A percentile compares a stretch with the other conserved stretches of the same genome.
These are phyloP conservation scores for Arctium lappa DNA, from an alignment of 129 eudicot genomes.

Conservation along the genomic window DNA sequence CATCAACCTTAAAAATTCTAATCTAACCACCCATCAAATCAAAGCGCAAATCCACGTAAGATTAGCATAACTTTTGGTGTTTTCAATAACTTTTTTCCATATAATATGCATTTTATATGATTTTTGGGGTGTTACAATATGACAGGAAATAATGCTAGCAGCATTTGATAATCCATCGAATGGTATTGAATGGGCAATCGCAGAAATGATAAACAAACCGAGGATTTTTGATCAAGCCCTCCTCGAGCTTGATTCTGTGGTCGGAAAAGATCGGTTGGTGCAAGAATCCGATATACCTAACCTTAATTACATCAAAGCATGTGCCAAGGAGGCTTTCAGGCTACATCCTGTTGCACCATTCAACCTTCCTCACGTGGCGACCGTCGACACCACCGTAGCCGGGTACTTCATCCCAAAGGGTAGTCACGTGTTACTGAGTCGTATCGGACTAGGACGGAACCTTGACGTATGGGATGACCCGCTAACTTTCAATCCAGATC, in stretches of 20 bases:
- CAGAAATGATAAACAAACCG: constrained; percentile 30
- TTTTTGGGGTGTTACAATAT: neutral
- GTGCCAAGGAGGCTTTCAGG: constrained; percentile 17
- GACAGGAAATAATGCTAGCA: constrained; percentile 23
- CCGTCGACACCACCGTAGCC: neutral
- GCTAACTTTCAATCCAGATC: constrained; percentile 14
- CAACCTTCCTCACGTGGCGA: constrained; percentile 23
- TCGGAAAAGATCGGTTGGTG: constrained; percentile 21
- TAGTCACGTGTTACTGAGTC: constrained; percentile 25
- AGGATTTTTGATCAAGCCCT: neutral
- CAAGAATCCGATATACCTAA: constrained; percentile 21
- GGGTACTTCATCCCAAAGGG: constrained; percentile 33
- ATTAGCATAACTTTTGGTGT: neutral
- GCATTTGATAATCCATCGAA: constrained; percentile 31
- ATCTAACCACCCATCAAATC: constrained; percentile 25
- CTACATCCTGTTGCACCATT: constrained; percentile 29
- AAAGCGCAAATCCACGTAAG: constrained; percentile 41
- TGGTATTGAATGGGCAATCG: constrained; percentile 30
- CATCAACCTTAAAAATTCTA: constrained; percentile 20
- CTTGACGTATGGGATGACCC: constrained; percentile 22
- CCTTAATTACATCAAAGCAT: constrained; percentile 28
- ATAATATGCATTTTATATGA: neutral
- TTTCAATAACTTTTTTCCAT: neutral
- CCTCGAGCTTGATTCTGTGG: constrained; percentile 15
- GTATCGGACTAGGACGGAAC: constrained; percentile 22